Conservation (phyloP, 1,284 basidiomycete genomes). For the Neotropicomus parvogracilis region DNA sequence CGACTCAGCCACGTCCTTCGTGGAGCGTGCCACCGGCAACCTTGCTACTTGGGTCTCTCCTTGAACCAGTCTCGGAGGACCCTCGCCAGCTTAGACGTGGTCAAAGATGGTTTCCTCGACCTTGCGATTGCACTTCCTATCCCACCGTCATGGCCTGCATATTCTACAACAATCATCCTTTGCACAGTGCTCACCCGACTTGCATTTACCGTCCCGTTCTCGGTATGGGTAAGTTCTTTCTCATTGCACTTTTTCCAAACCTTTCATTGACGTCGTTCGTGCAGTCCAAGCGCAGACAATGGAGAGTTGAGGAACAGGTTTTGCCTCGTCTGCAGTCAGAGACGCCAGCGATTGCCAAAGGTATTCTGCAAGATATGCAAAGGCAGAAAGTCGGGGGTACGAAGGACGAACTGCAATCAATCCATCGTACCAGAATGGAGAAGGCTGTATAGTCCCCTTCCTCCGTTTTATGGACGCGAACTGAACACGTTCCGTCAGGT, state of each 20-base stretch:
- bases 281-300: slow-evolving; percentile 62
- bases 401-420: slow-evolving; percentile 48
- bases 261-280: slow-evolving; percentile 13
- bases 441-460: slow-evolving; percentile 36
- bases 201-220: slow-evolving; percentile 66
- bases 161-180: slow-evolving; percentile 76
- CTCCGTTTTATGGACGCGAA: not conserved
- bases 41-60: slow-evolving; percentile 3
- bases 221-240: slow-evolving; percentile 67
- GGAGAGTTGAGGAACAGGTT: slow-evolving; percentile 64
- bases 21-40: slow-evolving; percentile 6
- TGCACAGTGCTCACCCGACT: slow-evolving; percentile 67
- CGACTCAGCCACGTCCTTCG: slow-evolving; percentile 13
- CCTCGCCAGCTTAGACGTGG: slow-evolving; percentile 38
- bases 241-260: slow-evolving; percentile 7
- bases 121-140: slow-evolving; percentile 67
- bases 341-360: slow-evolving; percentile 49
- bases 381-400: slow-evolving; percentile 49
- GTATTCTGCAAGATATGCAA: slow-evolving; percentile 58
- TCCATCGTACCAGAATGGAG: slow-evolving; percentile 47
- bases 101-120: slow-evolving; percentile 54
- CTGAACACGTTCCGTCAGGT: slow-evolving; percentile 41
- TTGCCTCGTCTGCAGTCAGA: slow-evolving; percentile 61
- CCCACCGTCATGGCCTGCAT: slow-evolving; percentile 62
- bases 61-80: slow-evolving; percentile 25